Conservation (phyloP, 2,329 filamentous ascomycete genomes). For the Amesomyces nigricolor region DNA sequence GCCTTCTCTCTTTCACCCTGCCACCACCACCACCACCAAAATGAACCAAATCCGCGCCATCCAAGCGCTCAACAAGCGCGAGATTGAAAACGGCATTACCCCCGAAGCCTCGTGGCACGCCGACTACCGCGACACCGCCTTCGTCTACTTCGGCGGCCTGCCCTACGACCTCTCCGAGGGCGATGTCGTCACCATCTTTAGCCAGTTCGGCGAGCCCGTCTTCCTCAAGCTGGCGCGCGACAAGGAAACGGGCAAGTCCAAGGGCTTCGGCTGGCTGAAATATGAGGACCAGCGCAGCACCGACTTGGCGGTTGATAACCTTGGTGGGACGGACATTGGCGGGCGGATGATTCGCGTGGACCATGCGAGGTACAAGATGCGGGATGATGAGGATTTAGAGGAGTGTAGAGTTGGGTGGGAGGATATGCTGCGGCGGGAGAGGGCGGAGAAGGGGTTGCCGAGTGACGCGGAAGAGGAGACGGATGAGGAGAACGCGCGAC, state of each 20-base stretch:
- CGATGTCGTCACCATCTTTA: conserved; percentile 94
- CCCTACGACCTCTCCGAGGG: conserved; percentile 92
- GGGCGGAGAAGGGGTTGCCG: conserved; percentile 34
- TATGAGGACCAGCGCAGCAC: conserved; percentile 97
- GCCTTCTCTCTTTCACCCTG: neutral
- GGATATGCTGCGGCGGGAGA: conserved; percentile 51
- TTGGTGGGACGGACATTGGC: conserved; percentile 78
- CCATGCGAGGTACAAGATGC: conserved; percentile 84
- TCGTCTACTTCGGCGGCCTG: conserved; percentile 90
- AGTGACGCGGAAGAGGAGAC: conserved; percentile 42
- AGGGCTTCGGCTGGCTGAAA: conserved; percentile 93
- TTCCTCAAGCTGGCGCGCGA: conserved; percentile 90
- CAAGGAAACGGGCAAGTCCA: conserved; percentile 92
- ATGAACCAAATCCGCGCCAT: conserved; percentile 97
- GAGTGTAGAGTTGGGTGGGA: conserved; percentile 55
- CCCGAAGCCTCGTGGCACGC: conserved; percentile 92
- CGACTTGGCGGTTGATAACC: conserved; percentile 91
- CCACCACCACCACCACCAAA: neutral
- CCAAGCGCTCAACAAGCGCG: conserved; percentile 86
- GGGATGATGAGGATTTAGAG: conserved; percentile 67
- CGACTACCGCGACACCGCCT: conserved; percentile 93
- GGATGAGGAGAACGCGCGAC: conserved; percentile 35
- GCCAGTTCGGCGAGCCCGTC: conserved; percentile 90
- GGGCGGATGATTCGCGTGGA: conserved; percentile 81
- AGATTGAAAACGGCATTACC: conserved; percentile 83